Percentiles rank a stretch among this genome's conserved stretches.
Evolutionary conservation across 1,139 yeast species (phyloP).

Genomic region (Zygoascus hellenicus): DNA sequence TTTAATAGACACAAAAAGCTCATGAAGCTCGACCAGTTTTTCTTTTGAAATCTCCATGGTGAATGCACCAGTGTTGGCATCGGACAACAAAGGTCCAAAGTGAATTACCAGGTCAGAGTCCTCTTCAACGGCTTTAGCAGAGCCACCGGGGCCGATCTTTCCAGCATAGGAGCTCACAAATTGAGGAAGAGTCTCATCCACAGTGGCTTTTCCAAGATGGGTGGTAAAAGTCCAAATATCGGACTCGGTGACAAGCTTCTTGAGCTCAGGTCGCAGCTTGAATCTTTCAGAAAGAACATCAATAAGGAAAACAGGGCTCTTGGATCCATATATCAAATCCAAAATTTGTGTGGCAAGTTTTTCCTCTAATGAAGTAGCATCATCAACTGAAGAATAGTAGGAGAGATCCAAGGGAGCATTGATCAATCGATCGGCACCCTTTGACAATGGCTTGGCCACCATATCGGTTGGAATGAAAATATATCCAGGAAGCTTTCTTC

Average conservation of each 20-base stretch:
- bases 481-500: conserved; percentile 70
- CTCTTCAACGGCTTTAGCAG: conserved; percentile 35
- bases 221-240: conserved; percentile 44
- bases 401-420: conserved; percentile 29
- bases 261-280: conserved; percentile 37
- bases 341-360: conserved; percentile 45
- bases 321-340: conserved; percentile 44
- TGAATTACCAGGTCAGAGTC: conserved; percentile 35
- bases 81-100: conserved; percentile 39
- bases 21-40: conserved; percentile 37
- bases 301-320: conserved; percentile 56
- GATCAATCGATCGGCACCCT: conserved; percentile 32
- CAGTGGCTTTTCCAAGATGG: conserved; percentile 47
- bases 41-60: conserved; percentile 35
- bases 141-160: conserved; percentile 40
- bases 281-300: conserved; percentile 63
- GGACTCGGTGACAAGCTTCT: conserved; percentile 43
- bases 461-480: conserved; percentile 69
- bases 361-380: conserved; percentile 30
- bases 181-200: conserved; percentile 55
- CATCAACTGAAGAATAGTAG: conserved; percentile 30
- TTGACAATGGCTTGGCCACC: conserved; percentile 42
- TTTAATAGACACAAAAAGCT: conserved; percentile 44
- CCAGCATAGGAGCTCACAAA: conserved; percentile 67
- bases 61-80: conserved; percentile 42